Evolutionary conservation across 371 early-diverging fungal species (phyloP), one percentile per base, ranked within the genome.

Genomic region (Apophysomyces ossiformis): DNA sequence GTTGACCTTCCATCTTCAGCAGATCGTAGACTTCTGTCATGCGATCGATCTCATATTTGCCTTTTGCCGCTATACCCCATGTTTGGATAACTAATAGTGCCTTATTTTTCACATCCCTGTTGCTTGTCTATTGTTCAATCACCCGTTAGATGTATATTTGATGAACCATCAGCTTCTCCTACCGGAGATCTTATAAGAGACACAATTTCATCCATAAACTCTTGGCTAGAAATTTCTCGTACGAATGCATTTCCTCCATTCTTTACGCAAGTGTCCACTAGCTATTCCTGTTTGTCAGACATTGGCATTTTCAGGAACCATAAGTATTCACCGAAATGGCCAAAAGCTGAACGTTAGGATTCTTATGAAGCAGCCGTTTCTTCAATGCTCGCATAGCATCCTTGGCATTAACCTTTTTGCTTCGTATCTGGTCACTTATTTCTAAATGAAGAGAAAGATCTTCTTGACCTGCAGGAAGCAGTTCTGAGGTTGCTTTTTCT

Each of bases 311-410:
- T n/a, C 50, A 18, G n/a, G 13, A 36, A 13, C 21, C 18, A 39
- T 21, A 13, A 5, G 12, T 35, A 64, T 70, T 71, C 85, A 95
- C 94, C 60, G 90, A 93, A 61, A 98, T 79, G 5, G 94, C 89
- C 37, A 94, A 86, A 13, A 97, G 77, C 68, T 94, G 94, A 16
- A 97, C 97, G 75, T 97, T 97, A 12, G 98, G 97, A 70, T 98
- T 98, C 57, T 85, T 85, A 77, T 93, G 90, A 6, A 79, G 73
- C 54, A 98, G 70, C n/a, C 96, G 82, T 63, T 87, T 78, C 71
- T 92, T 94, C 36, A 98, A 77, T 4, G 90, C 76, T 21, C 79
- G 79, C 63, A 87, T 84, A 4, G 94, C 95, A 21, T 93, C 89
- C 70, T 92, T 93, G 56, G 96, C 79, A 13, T 86, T 73, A 7